Evolutionary conservation across 305 asterid genomes (phyloP).

Genomic region (Fraxinus velutina): DNA sequence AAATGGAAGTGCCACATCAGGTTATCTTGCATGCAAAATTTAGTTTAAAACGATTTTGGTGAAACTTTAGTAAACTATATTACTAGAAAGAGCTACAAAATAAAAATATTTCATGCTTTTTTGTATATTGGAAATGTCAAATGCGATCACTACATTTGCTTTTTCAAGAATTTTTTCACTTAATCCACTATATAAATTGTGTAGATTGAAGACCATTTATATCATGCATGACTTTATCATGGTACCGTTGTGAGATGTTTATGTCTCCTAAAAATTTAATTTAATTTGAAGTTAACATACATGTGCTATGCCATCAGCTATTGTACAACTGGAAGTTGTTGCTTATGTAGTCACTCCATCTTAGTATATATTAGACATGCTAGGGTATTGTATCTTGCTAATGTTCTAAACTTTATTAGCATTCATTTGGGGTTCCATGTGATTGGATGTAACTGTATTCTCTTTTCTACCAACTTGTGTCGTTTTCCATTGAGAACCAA

Average conservation of each 20-base stretch:
- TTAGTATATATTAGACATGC: background rate
- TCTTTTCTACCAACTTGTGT: background rate
- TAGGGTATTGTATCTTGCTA: background rate
- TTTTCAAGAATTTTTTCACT: constrained; percentile 11
- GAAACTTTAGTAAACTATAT: background rate
- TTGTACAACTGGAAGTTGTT: background rate
- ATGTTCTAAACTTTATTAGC: background rate
- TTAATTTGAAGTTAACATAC: background rate
- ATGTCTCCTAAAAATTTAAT: background rate
- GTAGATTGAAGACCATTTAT: background rate
- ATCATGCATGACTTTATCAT: constrained; percentile 10
- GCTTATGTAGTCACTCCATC: background rate
- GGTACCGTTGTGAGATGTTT: background rate
- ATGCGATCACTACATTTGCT: background rate
- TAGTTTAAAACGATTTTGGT: background rate
- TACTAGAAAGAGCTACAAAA: background rate
- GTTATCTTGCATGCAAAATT: constrained; percentile 33
- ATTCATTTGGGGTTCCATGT: background rate
- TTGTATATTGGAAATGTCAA: constrained; percentile 3
- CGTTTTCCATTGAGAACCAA: background rate
- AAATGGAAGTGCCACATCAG: constrained; percentile 59
- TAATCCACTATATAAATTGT: background rate
- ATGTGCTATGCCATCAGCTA: background rate
- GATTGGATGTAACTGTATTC: background rate
- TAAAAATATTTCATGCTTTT: background rate